phyloP scores from a whole-genome alignment of 73 alveolate genomes.

The Paramecium caudatum region DNA sequence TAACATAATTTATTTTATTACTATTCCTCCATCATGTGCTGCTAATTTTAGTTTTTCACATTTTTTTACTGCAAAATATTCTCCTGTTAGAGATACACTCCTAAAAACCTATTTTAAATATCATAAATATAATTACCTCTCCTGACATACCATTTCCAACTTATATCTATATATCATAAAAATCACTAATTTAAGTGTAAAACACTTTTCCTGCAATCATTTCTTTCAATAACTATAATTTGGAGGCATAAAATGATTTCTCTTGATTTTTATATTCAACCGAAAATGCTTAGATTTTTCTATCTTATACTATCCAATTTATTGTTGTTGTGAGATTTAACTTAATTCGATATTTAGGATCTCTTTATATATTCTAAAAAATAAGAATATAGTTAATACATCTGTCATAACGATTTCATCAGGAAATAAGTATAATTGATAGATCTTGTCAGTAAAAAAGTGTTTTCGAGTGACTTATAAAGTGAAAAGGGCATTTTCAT shows the following conservation, averaged over 20 bases:
- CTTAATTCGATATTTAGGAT: constrained; percentile 29
- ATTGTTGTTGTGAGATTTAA: constrained; percentile 51
- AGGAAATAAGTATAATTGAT: constrained; percentile 34
- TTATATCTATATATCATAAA: not conserved
- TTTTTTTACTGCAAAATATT: constrained; percentile 32
- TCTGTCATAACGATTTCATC: constrained; percentile 62
- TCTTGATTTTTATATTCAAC: constrained; percentile 2
- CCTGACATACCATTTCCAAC: constrained; percentile 64
- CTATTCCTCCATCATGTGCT: constrained; percentile 47
- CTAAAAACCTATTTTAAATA: not conserved
- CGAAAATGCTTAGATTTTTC: not conserved
- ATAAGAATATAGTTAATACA: not conserved
- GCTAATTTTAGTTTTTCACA: constrained; percentile 15
- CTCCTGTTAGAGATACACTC: not conserved
- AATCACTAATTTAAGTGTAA: not conserved
- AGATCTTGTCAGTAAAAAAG: constrained; percentile 42
- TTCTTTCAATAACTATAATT: constrained; percentile 40
- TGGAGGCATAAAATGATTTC: constrained; percentile 41
- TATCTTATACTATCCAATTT: constrained; percentile 25
- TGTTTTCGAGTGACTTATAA: constrained; percentile 57
- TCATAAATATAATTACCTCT: not conserved
- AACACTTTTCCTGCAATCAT: constrained; percentile 67
- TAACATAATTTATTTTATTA: not conserved
- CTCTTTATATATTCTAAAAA: constrained; percentile 7
- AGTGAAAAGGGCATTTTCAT: constrained; percentile 45